Evolutionary conservation across 2,329 filamentous ascomycete genomes (phyloP), one percentile per base, ranked within the genome.

Genomic region (Beauveria brongniartii): DNA sequence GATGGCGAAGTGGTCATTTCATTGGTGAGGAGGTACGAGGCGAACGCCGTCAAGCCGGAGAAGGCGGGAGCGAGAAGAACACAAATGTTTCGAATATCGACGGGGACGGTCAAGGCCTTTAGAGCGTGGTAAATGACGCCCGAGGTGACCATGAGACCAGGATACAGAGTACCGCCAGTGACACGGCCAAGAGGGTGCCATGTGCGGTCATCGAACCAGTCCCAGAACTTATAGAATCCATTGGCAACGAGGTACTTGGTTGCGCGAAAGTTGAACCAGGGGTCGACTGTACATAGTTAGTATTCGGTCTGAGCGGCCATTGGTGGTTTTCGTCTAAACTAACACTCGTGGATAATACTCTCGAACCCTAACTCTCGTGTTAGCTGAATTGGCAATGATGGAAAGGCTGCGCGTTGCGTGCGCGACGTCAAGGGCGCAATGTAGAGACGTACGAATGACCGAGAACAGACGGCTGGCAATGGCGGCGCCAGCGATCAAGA

Each of bases 201-300:
- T 85, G 94, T 99, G 80, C 94, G 88, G 81, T 99, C 94, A 77
- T 99, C 94, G 72, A 99, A 99, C 94, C 94, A 99, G 75, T 99
- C 93, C 94, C 94, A 99, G 75, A 99, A 99, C 75, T 90, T 92
- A 77, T 96, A 95, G 79, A 99, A 97, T 69, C 94, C 94, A 86
- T 99, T 86, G 72, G 93, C 85, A 61, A 99, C 91, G 61, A 99
- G 85, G 72, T 99, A 97, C 78, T 97, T 97, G 61, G 94, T 97
- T 67, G 94, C 94, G 76, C 94, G 85, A 78, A 99, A 99, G 78
- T 99, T 99, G 81, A 99, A 99, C 94, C 94, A 99, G 41, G 94
- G 94, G 78, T 99, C 94, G 78, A 99, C 93, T 99, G 50, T 71
- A 55, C 47, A 66, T 24, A 28, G 67, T 72, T 67, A 72, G 70